Evolutionary conservation across 148 eudicot genomes (phyloP), one percentile per base, ranked within the genome.

Genomic region (Linanthus parryae): DNA sequence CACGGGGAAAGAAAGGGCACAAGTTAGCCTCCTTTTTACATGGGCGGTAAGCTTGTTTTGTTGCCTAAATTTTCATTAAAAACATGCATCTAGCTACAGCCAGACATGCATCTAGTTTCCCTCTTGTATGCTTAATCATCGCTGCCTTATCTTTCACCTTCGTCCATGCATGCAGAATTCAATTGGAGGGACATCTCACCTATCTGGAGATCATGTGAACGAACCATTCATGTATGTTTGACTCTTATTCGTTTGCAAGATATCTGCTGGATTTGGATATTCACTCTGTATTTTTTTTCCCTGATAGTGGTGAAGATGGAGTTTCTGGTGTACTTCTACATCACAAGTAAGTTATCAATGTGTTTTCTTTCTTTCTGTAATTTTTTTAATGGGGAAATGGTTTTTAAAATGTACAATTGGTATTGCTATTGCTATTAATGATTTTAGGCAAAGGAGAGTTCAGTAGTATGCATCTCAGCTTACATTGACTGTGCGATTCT

Each of bases 281-380:
- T 23, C 33, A 18, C 51, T 28, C 12, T 63, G 43, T 8, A 51
- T 55, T 40, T 23, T 47, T 38, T 44, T 27, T 46, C 17, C 69
- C 57, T 70, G 33, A 35, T 56, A 92, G 98, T 19, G 91, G 88
- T 30, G 82, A 84, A 68, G 99, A 88, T 67, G 92, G 94, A 63
- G 92, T 92, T 58, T 82, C 94, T 47, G 99, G 99, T 26, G 99
- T 87, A 40, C 99, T 92, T 55, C 85, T 92, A 64, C 94, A 88
- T 84, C 96, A 92, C 91, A 88, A 75, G 99, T 73, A 92, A 88
- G 96, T 80, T 47, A 69, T 58, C 60, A 54, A 61, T n/a, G n/a
- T n/a, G n/a, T n/a, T n/a, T n/a, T n/a, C n/a, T n/a, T n/a, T n/a
- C n/a, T n/a, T n/a, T n/a, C n/a, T n/a, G n/a, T n/a, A n/a, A n/a